Conservation (phyloP, 768 basidiomycete species). For the Suillus luteus region DNA sequence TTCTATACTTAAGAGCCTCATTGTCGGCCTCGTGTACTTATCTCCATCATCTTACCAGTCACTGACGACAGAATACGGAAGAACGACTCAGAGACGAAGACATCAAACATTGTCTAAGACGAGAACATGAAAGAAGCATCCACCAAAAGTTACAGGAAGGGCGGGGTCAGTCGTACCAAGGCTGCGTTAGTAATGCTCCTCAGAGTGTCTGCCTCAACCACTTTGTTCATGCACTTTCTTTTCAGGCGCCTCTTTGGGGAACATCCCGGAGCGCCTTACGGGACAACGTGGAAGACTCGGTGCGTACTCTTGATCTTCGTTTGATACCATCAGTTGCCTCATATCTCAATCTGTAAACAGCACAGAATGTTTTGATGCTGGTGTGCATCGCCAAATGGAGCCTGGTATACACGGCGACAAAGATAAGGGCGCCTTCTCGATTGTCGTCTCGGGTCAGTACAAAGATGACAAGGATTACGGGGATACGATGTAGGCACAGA, state of each 20-base stretch:
- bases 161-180: background rate
- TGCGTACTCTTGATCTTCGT: slow-evolving; percentile 7
- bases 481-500: slow-evolving; percentile 25
- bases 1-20: background rate
- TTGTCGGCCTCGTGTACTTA: background rate
- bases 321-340: slow-evolving; percentile 3
- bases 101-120: background rate
- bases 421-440: slow-evolving; percentile 17
- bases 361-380: slow-evolving; percentile 11
- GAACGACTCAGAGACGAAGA: background rate
- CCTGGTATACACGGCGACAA: slow-evolving; percentile 26
- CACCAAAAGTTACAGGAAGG: background rate
- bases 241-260: slow-evolving; percentile 26
- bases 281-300: slow-evolving; percentile 25
- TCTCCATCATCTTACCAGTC: background rate
- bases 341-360: slow-evolving; percentile 7
- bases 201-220: slow-evolving; percentile 3
- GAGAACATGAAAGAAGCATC: background rate
- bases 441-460: slow-evolving; percentile 24
- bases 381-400: slow-evolving; percentile 18
- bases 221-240: background rate
- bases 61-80: background rate
- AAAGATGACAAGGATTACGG: slow-evolving; percentile 28
- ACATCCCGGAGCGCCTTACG: slow-evolving; percentile 25
- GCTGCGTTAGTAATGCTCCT: background rate